These are phyloP conservation scores for Kandelia obovata DNA, from an alignment of 345 rosid species.

Conservation along the genomic window DNA sequence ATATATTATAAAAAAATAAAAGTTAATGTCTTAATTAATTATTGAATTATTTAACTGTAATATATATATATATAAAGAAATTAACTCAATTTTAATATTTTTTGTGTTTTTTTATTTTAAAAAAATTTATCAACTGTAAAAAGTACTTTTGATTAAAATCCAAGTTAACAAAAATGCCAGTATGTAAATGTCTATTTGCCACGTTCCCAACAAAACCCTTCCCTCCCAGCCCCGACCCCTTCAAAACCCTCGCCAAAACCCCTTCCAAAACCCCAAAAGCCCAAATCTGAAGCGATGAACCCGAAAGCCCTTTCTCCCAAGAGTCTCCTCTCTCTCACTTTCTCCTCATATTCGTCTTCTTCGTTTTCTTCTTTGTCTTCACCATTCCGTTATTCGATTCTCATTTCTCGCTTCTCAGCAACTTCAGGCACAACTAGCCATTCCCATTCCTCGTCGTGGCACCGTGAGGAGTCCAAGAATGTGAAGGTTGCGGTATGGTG, in stretches of 20 bases:
- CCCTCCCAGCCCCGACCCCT: not conserved
- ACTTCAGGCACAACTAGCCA: not conserved
- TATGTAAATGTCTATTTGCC: too few relatives aligned
- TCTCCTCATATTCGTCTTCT: conserved; percentile 1
- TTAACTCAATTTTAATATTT: too few relatives aligned
- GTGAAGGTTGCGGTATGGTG: conserved; percentile 87
- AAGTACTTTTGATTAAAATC: too few relatives aligned
- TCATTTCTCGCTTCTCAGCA: conserved; percentile 38
- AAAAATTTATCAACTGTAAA: too few relatives aligned
- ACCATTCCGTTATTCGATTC: conserved; percentile 17
- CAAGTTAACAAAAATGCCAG: too few relatives aligned
- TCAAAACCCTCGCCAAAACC: not conserved
- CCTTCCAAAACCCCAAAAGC: not conserved
- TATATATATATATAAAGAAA: too few relatives aligned
- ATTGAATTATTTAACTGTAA: too few relatives aligned
- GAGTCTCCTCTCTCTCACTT: conserved; percentile 19
- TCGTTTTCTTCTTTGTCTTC: conserved; percentile 5
- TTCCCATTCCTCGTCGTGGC: conserved; percentile 22
- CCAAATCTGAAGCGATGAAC: conserved; percentile 22
- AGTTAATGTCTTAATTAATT: too few relatives aligned
- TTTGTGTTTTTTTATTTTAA: too few relatives aligned
- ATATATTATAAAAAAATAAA: too few relatives aligned
- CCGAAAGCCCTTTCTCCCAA: conserved; percentile 19
- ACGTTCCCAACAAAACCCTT: not conserved
- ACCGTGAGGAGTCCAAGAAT: conserved; percentile 39